Evolutionary conservation across 768 basidiomycete genomes (phyloP), one percentile per base, ranked within the genome.

Genomic region (Mycena leptocephala): DNA sequence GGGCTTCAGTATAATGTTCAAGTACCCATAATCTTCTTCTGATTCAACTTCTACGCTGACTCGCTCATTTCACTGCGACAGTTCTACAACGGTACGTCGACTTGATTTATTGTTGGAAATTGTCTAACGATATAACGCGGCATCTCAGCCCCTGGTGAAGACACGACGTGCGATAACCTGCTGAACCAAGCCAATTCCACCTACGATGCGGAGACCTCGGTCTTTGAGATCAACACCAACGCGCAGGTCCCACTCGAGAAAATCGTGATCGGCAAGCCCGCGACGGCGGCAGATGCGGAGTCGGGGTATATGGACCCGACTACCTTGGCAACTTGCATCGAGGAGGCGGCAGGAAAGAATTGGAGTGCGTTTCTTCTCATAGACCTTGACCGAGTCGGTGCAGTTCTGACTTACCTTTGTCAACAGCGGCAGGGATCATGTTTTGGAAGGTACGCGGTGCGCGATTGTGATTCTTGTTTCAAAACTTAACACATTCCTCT

Each of bases 31-130:
- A 28, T 28, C 26, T n/a, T 22, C 48, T 51, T 51, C 48, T 20
- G 24, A 55, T 18, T 8, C 5, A 55, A 9, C 35, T 32, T 6
- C n/a, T n/a, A 14, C 6, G 24, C 33, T 67, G 33, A 53, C 33
- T 14, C n/a, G 3, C 26, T 39, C 37, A 3, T 41, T 24, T n/a
- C n/a, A 14, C 62, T 22, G 37, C 26, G 20, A 18, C 66, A 68
- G 66, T 68, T 68, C 53, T 68, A 68, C 24, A 68, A 56, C 35
- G 13, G 66, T 68, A n/a, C 6, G 65, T 65, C 32, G 3, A 14
- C 20, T 16, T 41, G 13, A 41, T 24, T 13, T n/a, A 30, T n/a
- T n/a, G 13, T 22, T 43, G 11, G 16, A 7, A 32, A 26, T 8
- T 30, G 46, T 1, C 16, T 33, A 65, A 20, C 24, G 20, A n/a